Evolutionary conservation across 1,284 basidiomycete genomes (phyloP), one percentile per base, ranked within the genome.

Genomic region (Heliocybe sulcata): DNA sequence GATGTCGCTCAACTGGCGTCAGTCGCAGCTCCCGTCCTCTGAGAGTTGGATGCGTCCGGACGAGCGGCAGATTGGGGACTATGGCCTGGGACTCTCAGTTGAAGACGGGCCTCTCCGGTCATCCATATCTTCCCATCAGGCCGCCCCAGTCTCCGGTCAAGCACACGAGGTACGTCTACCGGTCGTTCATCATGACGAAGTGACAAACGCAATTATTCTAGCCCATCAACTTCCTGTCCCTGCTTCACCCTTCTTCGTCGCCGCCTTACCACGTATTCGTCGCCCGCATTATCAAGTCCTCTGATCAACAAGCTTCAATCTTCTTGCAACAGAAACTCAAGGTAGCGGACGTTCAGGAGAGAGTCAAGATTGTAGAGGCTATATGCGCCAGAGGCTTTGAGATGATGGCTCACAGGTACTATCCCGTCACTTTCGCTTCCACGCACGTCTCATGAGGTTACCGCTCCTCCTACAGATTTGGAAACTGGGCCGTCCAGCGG

Each of bases 321-420:
- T 92, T 92, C 64, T 72, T 91, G 42, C 88, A 92, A 63, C 89
- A 92, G 66, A 92, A 92, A 65, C 77, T 92, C 59, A 92, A 92
- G 66, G 87, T 90, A 12, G 89, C 89, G 4, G 88, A 90, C 61
- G 60, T 75, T n/a, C 80, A 83, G 53, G 89, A 90, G 64, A 76
- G 90, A 1, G 78, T 76, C 8, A 90, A 89, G 67, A 92, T 92
- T 49, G 83, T 92, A 10, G 87, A 90, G 63, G 89, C 90, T 50
- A 91, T 91, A 56, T 90, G 87, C 57, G 76, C 81, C 35, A 79
- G 83, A 20, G 89, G 89, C 0, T 88, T 87, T 59, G 90, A 92
- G 65, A 91, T 92, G 89, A 92, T 92, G 89, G 88, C 88, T 57
- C 85, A 90, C 66, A 75, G 87, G 87, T 87, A 67, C 45, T 68